A percentile compares a stretch with the other conserved stretches of the same genome.
phyloP scores from a whole-genome alignment of 2,329 filamentous ascomycete species.

The Metarhizium humberi region DNA sequence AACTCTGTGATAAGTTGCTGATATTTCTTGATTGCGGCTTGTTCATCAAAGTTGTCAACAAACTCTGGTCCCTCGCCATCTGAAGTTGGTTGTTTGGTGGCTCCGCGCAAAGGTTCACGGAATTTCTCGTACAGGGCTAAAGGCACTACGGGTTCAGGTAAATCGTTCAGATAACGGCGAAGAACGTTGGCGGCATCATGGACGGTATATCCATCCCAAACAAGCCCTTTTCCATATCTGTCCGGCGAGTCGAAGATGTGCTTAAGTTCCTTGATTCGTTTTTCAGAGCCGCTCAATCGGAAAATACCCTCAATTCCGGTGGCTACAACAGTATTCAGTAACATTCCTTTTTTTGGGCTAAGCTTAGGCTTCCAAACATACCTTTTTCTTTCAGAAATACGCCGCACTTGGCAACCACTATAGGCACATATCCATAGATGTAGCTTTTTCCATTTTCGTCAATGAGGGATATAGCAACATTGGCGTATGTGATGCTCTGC shows the following conservation, averaged over 20 bases:
- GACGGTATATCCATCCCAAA: slow-evolving; percentile 96
- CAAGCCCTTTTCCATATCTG: slow-evolving; percentile 89
- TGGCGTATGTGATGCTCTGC: slow-evolving; percentile 93
- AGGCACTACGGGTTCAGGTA: slow-evolving; percentile 94
- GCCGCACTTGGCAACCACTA: slow-evolving; percentile 96
- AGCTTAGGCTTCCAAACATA: slow-evolving; percentile 24
- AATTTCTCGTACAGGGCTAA: slow-evolving; percentile 89
- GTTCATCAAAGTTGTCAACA: slow-evolving; percentile 52
- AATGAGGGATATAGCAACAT: slow-evolving; percentile 92
- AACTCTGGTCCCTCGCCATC: slow-evolving; percentile 62
- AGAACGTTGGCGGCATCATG: slow-evolving; percentile 97
- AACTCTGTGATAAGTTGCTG: slow-evolving; percentile 88
- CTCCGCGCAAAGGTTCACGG: slow-evolving; percentile 66
- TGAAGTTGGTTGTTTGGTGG: slow-evolving; percentile 63
- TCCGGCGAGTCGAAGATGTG: slow-evolving; percentile 88
- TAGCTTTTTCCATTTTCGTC: slow-evolving; percentile 91
- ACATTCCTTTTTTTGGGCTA: neutral
- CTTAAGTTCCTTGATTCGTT: slow-evolving; percentile 95
- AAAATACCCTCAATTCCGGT: slow-evolving; percentile 96
- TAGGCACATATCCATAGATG: slow-evolving; percentile 97
- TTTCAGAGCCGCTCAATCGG: slow-evolving; percentile 88
- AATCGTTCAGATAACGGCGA: slow-evolving; percentile 87
- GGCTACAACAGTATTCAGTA: slow-evolving; percentile 43
- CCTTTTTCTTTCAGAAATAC: slow-evolving; percentile 98
- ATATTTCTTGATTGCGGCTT: slow-evolving; percentile 70